Evolutionary conservation across 108 stramenopile species (phyloP), one percentile per base, ranked within the genome.

Genomic region (Nitzschia sp.): DNA sequence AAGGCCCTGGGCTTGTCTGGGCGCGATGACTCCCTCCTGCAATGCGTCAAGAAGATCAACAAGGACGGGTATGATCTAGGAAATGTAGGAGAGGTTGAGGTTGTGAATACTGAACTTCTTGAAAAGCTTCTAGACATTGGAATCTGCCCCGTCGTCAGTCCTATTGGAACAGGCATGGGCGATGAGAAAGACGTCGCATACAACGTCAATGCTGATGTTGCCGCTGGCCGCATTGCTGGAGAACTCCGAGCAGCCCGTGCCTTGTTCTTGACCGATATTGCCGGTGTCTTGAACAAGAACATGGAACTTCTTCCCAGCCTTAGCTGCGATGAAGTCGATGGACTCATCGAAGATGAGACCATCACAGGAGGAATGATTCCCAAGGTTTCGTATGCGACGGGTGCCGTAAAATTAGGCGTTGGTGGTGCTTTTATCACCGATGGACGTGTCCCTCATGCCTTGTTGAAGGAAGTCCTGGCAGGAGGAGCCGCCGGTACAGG

Each of bases 291-390:
- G 65, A 86, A 96, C 87, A 95, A 95, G 85, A 82, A 93, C 27
- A 95, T 64, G 90, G 72, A 85, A 52, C 74, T 98, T 38, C 45
- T 98, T 16, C 69, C 73, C 30, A 69, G 70, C 15, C 71, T 98
- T 45, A 83, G 71, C 45, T 75, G 84, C 55, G 50, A 80, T n/a
- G 83, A 93, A 69, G 80, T 96, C 19, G 68, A 90, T 45, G 71
- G 55, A 21, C 73, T 98, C 59, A 94, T 94, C 38, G 85, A 84
- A 0, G 95, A 96, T 57, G 96, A 95, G 41, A 96, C 95, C 25
- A 96, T 98, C 66, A 96, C 88, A 6, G 96, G 96, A 16, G 97
- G 97, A 48, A 98, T 98, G 97, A 97, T 98, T 58, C 97, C 96
- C 53, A 97, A 96, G 77, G 83, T 92, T 54, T 57, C 71, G 34